Base-by-base conservation (phyloP, 495 filamentous ascomycete genomes). In the Xylaria sp. region DNA sequence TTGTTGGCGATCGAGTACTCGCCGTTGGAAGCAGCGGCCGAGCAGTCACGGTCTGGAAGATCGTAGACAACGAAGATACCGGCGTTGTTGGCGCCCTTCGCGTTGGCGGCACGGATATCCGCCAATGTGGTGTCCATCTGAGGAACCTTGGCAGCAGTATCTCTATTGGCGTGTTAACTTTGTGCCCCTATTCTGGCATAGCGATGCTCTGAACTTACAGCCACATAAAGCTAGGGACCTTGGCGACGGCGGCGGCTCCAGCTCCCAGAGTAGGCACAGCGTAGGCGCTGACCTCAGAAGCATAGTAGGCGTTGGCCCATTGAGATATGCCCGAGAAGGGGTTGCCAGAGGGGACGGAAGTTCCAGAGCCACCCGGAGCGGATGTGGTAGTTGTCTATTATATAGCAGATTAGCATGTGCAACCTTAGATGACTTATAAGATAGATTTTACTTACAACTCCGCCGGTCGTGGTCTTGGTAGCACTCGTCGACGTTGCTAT, bases 21-120 rank as follows among this genome's bases (percentile, higher is more conserved):
- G 73, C 89, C 89, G 70, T 90, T 90, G 61, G 88, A 90, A 6
- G 88, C 88, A 61, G 84, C 77, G 12, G 89, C 89, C 9, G 89
- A 84, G 71, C 89, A 91, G 76, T 91, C 89, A 75, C 89, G 87
- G 67, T 89, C 88, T 24, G 88, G 89, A 24, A 91, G 75, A 77
- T 91, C 88, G 74, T 91, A 91, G 44, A 90, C 87, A 52, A 91
- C 89, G 67, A 87, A 73, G 12, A 75, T 71, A 15, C 72, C 74
- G 37, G 72, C 74, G 26, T 76, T 72, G 19, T 75, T 84, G 1
- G 82, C 86, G 59, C 87, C 86, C 11, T 76, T 82, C n/a, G 74
- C 78, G 68, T 88, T 88, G 58, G 84, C 76, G 12, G 79, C 65
- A 21, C 83, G 75, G 70, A 88, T 88, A 29, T 88, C 82, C 3